phyloP scores from a whole-genome alignment of 257 asterid genomes.

The Fraxinus pennsylvanica region DNA sequence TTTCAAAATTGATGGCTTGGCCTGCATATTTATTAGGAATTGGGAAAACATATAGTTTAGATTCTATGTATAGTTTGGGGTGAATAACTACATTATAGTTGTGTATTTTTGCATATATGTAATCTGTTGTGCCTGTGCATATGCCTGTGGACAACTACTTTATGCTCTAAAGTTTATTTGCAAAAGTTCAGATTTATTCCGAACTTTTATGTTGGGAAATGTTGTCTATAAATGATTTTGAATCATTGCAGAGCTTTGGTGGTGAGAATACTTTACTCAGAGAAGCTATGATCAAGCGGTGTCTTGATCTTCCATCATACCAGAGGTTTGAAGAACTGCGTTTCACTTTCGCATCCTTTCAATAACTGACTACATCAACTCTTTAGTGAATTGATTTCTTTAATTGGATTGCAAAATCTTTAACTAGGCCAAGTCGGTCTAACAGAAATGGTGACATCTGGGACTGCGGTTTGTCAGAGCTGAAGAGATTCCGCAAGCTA shows the following conservation, averaged over 20 bases:
- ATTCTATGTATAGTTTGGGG: not conserved
- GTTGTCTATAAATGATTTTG: conserved; percentile 13
- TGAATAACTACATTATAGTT: conserved; percentile 15
- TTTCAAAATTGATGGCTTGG: conserved; percentile 4
- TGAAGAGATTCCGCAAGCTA: conserved; percentile 54
- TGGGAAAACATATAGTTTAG: conserved; percentile 5
- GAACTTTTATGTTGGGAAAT: conserved; percentile 2
- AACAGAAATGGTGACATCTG: conserved; percentile 34
- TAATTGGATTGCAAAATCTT: conserved; percentile 26
- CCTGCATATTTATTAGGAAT: conserved; percentile 8
- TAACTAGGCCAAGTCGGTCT: conserved; percentile 40
- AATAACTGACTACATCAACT: conserved; percentile 10
- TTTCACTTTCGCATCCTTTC: conserved; percentile 14
- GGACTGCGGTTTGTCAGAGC: conserved; percentile 51
- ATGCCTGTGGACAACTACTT: not conserved
- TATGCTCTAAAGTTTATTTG: not conserved
- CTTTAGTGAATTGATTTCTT: conserved; percentile 29
- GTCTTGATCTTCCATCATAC: conserved; percentile 57
- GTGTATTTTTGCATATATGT: conserved; percentile 7
- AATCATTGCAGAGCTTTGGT: conserved; percentile 48
- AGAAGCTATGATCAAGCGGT: conserved; percentile 44
- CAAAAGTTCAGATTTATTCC: not conserved
- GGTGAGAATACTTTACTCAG: conserved; percentile 35
- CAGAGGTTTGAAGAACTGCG: conserved; percentile 39
- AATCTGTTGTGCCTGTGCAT: not conserved